Conservation (phyloP, 441 rosid species). For the Viola pubescens region DNA sequence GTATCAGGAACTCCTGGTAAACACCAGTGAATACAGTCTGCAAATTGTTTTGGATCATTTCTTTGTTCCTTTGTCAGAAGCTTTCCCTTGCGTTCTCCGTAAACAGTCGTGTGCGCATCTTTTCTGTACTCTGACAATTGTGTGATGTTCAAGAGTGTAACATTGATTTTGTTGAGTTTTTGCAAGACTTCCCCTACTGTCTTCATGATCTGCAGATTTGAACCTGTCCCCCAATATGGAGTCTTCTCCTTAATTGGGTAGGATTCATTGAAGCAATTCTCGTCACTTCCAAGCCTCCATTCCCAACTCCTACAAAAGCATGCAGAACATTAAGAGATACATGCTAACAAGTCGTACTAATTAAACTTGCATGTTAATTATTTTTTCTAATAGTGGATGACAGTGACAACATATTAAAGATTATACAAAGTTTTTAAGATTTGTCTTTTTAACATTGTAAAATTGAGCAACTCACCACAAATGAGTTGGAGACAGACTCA, state of each 20-base stretch:
- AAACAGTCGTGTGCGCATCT: slow-evolving; percentile 77
- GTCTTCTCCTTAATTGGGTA: slow-evolving; percentile 40
- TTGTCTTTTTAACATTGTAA: not conserved
- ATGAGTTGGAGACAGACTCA: slow-evolving; percentile 91
- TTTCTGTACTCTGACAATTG: slow-evolving; percentile 78
- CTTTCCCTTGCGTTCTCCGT: slow-evolving; percentile 70
- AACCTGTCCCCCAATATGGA: slow-evolving; percentile 87
- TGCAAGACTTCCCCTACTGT: slow-evolving; percentile 38
- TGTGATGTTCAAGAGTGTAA: slow-evolving; percentile 63
- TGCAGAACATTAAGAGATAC: not conserved
- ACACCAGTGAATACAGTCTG: slow-evolving; percentile 97
- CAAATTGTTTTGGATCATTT: slow-evolving; percentile 56
- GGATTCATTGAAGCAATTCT: slow-evolving; percentile 69
- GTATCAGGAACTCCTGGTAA: slow-evolving; percentile 90
- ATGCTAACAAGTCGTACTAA: no score
- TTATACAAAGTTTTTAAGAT: no score
- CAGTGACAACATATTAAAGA: no score
- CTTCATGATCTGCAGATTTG: slow-evolving; percentile 67
- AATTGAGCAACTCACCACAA: slow-evolving; percentile 45
- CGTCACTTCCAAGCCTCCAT: slow-evolving; percentile 72
- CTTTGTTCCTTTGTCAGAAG: slow-evolving; percentile 67
- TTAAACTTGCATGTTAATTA: no score
- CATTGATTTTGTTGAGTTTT: slow-evolving; percentile 32
- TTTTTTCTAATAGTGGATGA: no score
- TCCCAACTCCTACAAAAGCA: slow-evolving; percentile 69